Base-by-base conservation (phyloP, 352 stramenopile species). In the Globisporangium echinulatum region DNA sequence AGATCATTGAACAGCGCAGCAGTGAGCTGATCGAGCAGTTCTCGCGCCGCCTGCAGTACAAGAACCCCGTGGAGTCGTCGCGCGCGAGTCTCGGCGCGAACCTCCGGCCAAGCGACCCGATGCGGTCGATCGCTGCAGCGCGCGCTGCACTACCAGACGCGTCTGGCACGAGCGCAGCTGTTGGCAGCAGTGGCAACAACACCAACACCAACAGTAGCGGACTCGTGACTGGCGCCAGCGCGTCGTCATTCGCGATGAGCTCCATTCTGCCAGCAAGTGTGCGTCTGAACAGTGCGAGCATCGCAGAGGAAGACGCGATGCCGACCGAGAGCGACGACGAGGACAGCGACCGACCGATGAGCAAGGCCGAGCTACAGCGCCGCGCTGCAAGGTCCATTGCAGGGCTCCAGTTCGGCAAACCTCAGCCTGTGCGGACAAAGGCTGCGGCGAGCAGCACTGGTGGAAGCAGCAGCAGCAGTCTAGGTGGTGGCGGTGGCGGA, bases 1-100 rank as follows among this genome's bases (percentile, higher is more conserved):
- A 92, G 82, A 88, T 92, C 63, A 92, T 92, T 37, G 82, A 92
- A 66, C 72, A 89, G 52, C 77, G 82, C 7, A 90, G 82, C 65
- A 92, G 81, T 52, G 82, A 92, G 47, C 68, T 92, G 5, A 82
- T 92, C 44, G 82, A 90, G 59, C 82, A 90, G 42, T 88, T 92
- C 62, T 88, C 77, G 13, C 65, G 76, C 7, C 74, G 74, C 10
- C 64, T 91, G 43, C 79, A 88, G 63, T 73, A 81, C 61, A 87
- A 86, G 62, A 89, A 88, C 51, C 79, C 82, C 1, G 67, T 55
- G 11, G 77, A 89, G 58, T 53, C 75, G 10, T 70, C 75, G 39
- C 76, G 74, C 14, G 75, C 75, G 37, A 80, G 75, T 8, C 61
- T 91, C 10, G 82, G 82, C 6, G 77, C 82, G 11, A 84, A 89